Base-by-base conservation (phyloP, 441 rosid species). In the Euphorbia corollata region DNA sequence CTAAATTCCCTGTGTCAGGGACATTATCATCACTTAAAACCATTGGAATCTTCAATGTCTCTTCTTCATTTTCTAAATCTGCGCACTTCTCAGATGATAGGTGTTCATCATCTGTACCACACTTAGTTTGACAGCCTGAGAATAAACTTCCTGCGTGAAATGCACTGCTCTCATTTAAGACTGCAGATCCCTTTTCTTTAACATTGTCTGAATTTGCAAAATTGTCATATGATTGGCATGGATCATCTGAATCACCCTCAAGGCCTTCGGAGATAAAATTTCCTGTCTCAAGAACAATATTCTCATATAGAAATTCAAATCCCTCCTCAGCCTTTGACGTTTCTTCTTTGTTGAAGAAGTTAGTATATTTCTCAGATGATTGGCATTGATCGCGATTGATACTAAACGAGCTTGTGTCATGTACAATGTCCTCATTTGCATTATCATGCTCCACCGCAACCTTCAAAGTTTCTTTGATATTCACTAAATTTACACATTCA, bases 111-210 rank as follows among this genome's bases (percentile, higher is more conserved):
- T 72, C 38, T 59, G 7, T 23, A 19, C 23, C 68, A 34, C 56
- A 58, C 9, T 30, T 59, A 30, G 8, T 51, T 24, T 24, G n/a
- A 54, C 19, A 66, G 60, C 68, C 67, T 23, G 53, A 45, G 6
- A 5, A 18, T 27, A n/a, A 50, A 50, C 59, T 80, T 63, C 71
- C 71, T 58, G 36, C 34, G 19, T 39, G 72, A 55, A 22, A 62
- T 56, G 9, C 45, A 19, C 3, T 19, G 43, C 51, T 61, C 36
- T 38, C 65, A 50, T 56, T 11, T 16, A 0, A 3, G 10, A 54
- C 13, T 45, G 8, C 20, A 61, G 68, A 39, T 20, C 60, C 67
- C 56, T 50, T 18, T 15, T 59, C 39, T 47, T 27, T 4, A 1
- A 8, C 70, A 64, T 56, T 34, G 58, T 41, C 71, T 22, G 32